These are phyloP conservation scores for Persicaria maculosa DNA, from an alignment of 148 eudicot species.

Conservation along the genomic window DNA sequence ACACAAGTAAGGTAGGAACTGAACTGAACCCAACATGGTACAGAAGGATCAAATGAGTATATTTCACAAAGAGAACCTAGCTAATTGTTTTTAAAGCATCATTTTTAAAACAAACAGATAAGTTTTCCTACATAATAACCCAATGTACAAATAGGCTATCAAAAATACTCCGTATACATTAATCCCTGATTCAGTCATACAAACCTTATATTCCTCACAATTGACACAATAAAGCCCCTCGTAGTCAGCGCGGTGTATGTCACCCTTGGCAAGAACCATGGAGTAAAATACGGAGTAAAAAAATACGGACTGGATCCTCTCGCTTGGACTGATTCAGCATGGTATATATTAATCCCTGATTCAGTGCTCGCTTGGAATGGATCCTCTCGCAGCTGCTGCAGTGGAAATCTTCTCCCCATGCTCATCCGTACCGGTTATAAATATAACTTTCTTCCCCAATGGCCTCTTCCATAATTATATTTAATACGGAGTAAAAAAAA, in stretches of 20 bases:
- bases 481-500: background rate
- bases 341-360: no score
- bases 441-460: slow-evolving; percentile 65
- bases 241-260: slow-evolving; percentile 88
- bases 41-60: background rate
- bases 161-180: background rate
- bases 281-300: slow-evolving; percentile 29
- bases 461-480: slow-evolving; percentile 53
- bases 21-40: background rate
- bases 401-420: slow-evolving; percentile 98
- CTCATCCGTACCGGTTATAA: slow-evolving; percentile 98
- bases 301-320: no score
- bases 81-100: background rate
- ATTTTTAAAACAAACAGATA: background rate
- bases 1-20: background rate
- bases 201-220: slow-evolving; percentile 97
- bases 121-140: background rate
- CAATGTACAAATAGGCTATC: background rate
- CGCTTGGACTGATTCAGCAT: no score
- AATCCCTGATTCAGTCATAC: background rate
- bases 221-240: slow-evolving; percentile 96
- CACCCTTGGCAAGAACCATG: slow-evolving; percentile 86
- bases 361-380: slow-evolving; percentile 73
- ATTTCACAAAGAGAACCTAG: background rate
- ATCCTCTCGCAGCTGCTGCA: slow-evolving; percentile 67